These are phyloP conservation scores for Talaromyces sp. DNA, from an alignment of 2,329 filamentous ascomycete species.

Conservation along the genomic window DNA sequence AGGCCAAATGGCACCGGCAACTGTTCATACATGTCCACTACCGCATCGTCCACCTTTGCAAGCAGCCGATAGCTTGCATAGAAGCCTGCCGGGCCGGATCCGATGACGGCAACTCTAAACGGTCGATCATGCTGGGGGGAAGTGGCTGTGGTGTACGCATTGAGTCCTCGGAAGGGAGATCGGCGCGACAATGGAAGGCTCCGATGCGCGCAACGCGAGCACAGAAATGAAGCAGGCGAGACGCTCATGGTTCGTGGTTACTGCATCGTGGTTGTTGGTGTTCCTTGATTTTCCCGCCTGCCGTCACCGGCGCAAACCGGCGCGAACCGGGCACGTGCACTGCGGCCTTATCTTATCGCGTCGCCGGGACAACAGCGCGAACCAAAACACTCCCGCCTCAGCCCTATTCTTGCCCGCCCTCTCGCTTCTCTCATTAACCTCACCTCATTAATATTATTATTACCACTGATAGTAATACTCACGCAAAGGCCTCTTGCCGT, in stretches of 20 bases:
- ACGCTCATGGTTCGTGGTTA: background rate
- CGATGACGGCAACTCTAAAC: constrained; percentile 79
- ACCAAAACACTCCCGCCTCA: constrained; percentile 6
- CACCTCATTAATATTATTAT: too few species aligned
- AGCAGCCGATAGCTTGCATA: constrained; percentile 86
- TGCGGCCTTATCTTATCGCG: constrained; percentile 8
- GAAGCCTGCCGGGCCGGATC: constrained; percentile 92
- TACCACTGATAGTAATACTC: background rate
- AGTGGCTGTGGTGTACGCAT: constrained; percentile 16
- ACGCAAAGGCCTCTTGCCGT: background rate
- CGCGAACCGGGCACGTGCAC: constrained; percentile 1
- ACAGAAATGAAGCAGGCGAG: constrained; percentile 1
- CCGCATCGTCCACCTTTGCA: constrained; percentile 63
- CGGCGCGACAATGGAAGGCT: constrained; percentile 2
- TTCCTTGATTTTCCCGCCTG: background rate
- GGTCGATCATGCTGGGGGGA: constrained; percentile 39
- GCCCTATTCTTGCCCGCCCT: constrained; percentile 1
- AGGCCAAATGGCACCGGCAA: constrained; percentile 89
- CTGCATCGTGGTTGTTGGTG: background rate
- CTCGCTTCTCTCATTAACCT: background rate
- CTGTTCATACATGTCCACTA: constrained; percentile 93
- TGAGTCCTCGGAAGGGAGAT: background rate
- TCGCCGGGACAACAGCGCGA: constrained; percentile 5
- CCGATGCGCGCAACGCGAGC: constrained; percentile 5
- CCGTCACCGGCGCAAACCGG: background rate